These are phyloP conservation scores for Mycena leptocephala DNA, from an alignment of 768 basidiomycete genomes.

Conservation along the genomic window DNA sequence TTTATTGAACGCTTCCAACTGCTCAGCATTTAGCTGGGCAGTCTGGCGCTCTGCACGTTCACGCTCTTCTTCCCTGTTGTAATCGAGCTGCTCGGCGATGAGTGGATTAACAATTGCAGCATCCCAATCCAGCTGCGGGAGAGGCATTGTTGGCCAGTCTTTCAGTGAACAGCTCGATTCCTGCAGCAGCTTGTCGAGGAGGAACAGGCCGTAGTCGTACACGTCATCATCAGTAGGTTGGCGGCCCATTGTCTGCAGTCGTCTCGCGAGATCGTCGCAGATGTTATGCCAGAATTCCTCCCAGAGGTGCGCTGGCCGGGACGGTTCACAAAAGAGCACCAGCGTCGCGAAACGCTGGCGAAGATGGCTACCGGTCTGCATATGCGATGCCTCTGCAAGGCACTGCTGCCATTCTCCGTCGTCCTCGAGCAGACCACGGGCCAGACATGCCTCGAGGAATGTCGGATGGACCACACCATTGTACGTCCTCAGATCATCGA, in stretches of 20 bases:
- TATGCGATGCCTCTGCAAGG: slow-evolving; percentile 1
- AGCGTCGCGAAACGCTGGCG: slow-evolving; percentile 17
- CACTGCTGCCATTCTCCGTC: slow-evolving; percentile 49
- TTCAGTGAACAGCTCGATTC: too few species aligned
- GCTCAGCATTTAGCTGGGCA: too few species aligned
- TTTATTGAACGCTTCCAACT: too few species aligned
- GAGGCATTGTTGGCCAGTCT: too few species aligned
- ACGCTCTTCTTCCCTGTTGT: too few species aligned
- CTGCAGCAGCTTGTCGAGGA: too few species aligned
- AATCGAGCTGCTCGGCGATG: too few species aligned
- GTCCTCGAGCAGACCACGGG: slow-evolving; percentile 35
- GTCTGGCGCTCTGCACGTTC: too few species aligned
- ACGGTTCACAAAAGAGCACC: slow-evolving; percentile 19
- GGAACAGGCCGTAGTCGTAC: too few species aligned
- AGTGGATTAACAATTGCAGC: too few species aligned
- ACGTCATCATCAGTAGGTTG: background rate
- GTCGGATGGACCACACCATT: slow-evolving; percentile 40
- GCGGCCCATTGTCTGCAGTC: background rate
- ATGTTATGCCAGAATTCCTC: slow-evolving; percentile 5
- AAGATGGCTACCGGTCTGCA: slow-evolving; percentile 9
- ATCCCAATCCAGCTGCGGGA: too few species aligned
- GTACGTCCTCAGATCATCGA: too few species aligned
- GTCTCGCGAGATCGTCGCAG: slow-evolving; percentile 15
- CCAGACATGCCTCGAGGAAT: slow-evolving; percentile 54
- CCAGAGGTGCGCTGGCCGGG: slow-evolving; percentile 10